These are phyloP conservation scores for Fusarium dlaminii DNA, from an alignment of 2,329 filamentous ascomycete genomes.

Conservation along the genomic window DNA sequence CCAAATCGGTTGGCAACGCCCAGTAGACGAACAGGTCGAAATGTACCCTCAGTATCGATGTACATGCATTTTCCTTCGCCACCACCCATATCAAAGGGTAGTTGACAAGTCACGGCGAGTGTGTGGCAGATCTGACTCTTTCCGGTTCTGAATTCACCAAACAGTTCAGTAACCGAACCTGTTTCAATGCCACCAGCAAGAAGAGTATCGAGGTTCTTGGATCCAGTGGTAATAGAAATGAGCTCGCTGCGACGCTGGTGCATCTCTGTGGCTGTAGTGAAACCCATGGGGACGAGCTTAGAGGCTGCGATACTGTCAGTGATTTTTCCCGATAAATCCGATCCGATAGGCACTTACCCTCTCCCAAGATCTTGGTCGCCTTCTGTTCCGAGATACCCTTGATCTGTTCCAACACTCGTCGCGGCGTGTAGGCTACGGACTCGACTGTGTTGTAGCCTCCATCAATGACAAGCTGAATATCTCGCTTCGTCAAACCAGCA, in stretches of 20 bases:
- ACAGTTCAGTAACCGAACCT: slow-evolving; percentile 96
- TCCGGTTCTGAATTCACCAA: slow-evolving; percentile 96
- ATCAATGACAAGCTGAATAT: slow-evolving; percentile 92
- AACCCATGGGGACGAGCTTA: slow-evolving; percentile 97
- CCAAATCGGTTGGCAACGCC: slow-evolving; percentile 95
- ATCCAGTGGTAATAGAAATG: slow-evolving; percentile 97
- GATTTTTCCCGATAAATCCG: not conserved
- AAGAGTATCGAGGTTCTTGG: slow-evolving; percentile 95
- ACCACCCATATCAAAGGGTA: slow-evolving; percentile 98
- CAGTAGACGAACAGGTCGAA: slow-evolving; percentile 88
- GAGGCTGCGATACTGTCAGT: slow-evolving; percentile 68
- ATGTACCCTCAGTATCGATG: slow-evolving; percentile 98
- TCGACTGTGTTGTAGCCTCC: slow-evolving; percentile 96
- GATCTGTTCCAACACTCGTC: slow-evolving; percentile 86
- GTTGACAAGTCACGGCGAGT: slow-evolving; percentile 95
- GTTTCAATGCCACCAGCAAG: slow-evolving; percentile 96
- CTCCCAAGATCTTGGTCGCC: slow-evolving; percentile 86
- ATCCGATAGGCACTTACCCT: slow-evolving; percentile 66
- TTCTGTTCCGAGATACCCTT: slow-evolving; percentile 99
- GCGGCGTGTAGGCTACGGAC: slow-evolving; percentile 90
- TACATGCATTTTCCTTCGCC: slow-evolving; percentile 98
- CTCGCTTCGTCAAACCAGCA: slow-evolving; percentile 89
- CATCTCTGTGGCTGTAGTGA: slow-evolving; percentile 99
- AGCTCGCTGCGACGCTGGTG: slow-evolving; percentile 95
- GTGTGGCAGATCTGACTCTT: slow-evolving; percentile 99